Evolutionary conservation across 1,284 basidiomycete genomes (phyloP).

Genomic region (Paramarasmius palmivorus): DNA sequence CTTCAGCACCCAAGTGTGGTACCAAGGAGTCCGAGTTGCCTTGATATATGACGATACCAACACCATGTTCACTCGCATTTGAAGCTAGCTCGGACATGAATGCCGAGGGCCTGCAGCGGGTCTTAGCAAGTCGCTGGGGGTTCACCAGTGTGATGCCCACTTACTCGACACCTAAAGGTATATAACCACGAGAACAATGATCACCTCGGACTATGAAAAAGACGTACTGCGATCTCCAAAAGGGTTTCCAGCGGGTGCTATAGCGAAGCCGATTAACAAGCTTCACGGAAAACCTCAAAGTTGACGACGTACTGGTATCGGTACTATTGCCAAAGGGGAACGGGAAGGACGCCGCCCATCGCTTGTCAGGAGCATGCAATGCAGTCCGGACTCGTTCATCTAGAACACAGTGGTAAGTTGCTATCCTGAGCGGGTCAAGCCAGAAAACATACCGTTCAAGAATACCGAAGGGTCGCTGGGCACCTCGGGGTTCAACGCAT

Average conservation of each 20-base stretch:
- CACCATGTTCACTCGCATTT: constrained; percentile 36
- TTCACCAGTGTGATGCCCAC: no score
- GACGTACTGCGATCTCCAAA: constrained; percentile 10
- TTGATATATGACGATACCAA: constrained; percentile 46
- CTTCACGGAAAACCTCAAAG: background rate
- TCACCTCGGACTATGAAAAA: constrained; percentile 7
- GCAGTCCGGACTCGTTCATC: constrained; percentile 17
- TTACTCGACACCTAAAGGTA: constrained; percentile 26
- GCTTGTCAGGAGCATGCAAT: constrained; percentile 19
- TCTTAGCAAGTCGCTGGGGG: no score
- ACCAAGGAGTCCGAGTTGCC: constrained; percentile 51
- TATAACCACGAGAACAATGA: background rate
- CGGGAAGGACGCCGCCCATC: no score
- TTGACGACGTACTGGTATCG: background rate
- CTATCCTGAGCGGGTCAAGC: background rate
- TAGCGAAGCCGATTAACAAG: no score
- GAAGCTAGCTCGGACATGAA: constrained; percentile 48
- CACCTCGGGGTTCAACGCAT: constrained; percentile 49
- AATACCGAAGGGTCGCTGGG: constrained; percentile 51
- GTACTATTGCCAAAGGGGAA: constrained; percentile 7
- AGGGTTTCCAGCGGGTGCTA: background rate
- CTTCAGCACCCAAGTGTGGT: constrained; percentile 46
- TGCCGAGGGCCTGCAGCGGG: constrained; percentile 44
- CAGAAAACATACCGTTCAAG: constrained; percentile 53
- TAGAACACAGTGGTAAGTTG: background rate